Percentiles rank a stretch among this genome's conserved stretches.
Evolutionary conservation across 768 basidiomycete species (phyloP).

Genomic region (Ephemerocybe angulata): DNA sequence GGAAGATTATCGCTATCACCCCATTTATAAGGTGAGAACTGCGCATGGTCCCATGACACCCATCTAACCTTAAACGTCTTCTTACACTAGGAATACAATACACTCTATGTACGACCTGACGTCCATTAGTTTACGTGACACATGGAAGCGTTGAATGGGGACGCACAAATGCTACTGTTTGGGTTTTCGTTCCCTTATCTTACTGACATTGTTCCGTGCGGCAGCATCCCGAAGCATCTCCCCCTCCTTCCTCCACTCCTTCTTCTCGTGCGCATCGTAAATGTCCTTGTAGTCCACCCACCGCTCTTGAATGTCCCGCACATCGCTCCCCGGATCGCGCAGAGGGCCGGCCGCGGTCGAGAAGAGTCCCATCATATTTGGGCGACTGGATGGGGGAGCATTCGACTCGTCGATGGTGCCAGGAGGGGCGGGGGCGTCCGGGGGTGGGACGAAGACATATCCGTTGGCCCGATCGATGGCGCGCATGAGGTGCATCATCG

Average conservation of each 20-base stretch:
- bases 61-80: too few species aligned
- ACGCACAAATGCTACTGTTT: too few species aligned
- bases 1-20: too few species aligned
- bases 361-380: constrained; percentile 68
- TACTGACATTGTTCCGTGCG: constrained; percentile 22
- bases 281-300: constrained; percentile 86
- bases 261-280: constrained; percentile 79
- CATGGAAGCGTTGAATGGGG: too few species aligned
- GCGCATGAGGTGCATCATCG: constrained; percentile 86
- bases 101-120: too few species aligned
- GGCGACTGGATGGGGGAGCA: constrained; percentile 41
- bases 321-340: constrained; percentile 45
- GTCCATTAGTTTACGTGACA: too few species aligned
- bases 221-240: constrained; percentile 48
- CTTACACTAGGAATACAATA: too few species aligned
- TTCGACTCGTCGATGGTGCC: constrained; percentile 32
- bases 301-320: constrained; percentile 84
- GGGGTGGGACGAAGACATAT: constrained; percentile 76
- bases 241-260: constrained; percentile 74
- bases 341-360: constrained; percentile 58
- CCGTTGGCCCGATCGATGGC: constrained; percentile 90
- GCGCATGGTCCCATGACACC: too few species aligned
- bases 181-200: constrained; percentile 29
- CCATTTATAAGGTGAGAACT: too few species aligned
- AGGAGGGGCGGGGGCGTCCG: constrained; percentile 27